Evolutionary conservation across 768 basidiomycete species (phyloP).

Genomic region (Clitopilus passeckerianus): DNA sequence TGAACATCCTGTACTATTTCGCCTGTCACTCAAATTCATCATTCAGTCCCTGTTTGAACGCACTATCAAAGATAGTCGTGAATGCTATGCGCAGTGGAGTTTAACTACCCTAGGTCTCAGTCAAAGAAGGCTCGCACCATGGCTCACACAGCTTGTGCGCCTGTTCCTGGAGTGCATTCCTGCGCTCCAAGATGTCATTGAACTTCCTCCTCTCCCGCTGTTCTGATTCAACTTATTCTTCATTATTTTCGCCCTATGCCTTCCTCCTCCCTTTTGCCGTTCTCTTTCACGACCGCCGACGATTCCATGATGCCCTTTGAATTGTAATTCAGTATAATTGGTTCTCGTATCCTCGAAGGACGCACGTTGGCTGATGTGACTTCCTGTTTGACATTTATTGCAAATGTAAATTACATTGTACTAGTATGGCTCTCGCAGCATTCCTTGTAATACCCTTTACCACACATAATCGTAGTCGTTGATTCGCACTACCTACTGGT

Average conservation of each 20-base stretch:
- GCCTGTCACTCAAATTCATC: neutral
- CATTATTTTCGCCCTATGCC: neutral
- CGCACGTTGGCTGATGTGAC: too few species aligned
- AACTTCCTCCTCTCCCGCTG: neutral
- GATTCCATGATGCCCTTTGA: neutral
- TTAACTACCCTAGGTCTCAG: conserved; percentile 5
- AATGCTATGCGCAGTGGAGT: conserved; percentile 8
- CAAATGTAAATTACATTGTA: too few species aligned
- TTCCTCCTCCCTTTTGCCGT: neutral
- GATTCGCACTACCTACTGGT: too few species aligned
- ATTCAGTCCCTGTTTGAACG: conserved; percentile 7
- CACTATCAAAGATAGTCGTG: conserved; percentile 1
- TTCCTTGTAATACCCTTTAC: too few species aligned
- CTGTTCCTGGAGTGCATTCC: conserved; percentile 11
- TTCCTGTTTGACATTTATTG: too few species aligned
- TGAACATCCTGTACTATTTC: neutral
- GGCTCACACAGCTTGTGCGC: conserved; percentile 1
- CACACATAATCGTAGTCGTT: too few species aligned
- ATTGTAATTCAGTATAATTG: too few species aligned
- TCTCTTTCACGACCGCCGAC: neutral
- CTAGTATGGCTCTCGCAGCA: too few species aligned
- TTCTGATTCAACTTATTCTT: neutral
- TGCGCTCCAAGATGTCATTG: conserved; percentile 4
- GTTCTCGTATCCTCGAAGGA: too few species aligned
- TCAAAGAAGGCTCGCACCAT: neutral